Conservation (phyloP, 805 yeast genomes). For the Alloascoidea hylecoeti region DNA sequence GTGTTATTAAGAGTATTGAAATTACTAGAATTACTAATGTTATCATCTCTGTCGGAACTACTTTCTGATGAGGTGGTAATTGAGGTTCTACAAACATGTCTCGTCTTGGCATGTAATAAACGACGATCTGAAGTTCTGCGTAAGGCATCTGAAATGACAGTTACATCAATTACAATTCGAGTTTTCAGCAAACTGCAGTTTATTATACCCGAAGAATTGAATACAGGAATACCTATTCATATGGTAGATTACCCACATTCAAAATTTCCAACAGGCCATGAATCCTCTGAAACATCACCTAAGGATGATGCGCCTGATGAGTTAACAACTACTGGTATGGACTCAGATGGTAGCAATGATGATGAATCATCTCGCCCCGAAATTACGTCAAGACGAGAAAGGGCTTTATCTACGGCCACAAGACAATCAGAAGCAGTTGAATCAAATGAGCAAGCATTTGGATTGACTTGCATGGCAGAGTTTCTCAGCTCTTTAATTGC, state of each 20-base stretch:
- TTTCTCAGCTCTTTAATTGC: conserved; percentile 64
- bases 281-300: conserved; percentile 9
- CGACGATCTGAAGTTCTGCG: conserved; percentile 82
- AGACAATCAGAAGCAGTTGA: neutral
- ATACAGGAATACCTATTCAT: neutral
- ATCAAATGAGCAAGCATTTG: conserved; percentile 54
- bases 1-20: conserved; percentile 73
- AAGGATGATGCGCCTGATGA: conserved; percentile 15
- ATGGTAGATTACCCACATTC: neutral
- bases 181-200: conserved; percentile 47
- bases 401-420: neutral
- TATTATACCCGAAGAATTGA: conserved; percentile 30
- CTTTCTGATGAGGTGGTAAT: conserved; percentile 72
- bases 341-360: too few relatives aligned
- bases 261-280: conserved; percentile 1
- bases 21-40: conserved; percentile 52
- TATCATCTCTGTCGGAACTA: conserved; percentile 47
- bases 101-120: conserved; percentile 85
- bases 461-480: conserved; percentile 63
- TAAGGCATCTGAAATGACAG: conserved; percentile 76
- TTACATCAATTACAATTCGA: conserved; percentile 52
- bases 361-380: too few relatives aligned
- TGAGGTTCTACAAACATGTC: conserved; percentile 83
- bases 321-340: conserved; percentile 6
- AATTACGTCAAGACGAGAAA: too few relatives aligned